Percentiles rank a stretch among this genome's conserved stretches.
Conservation (phyloP, 352 stramenopile genomes). For the Phytophthora quininea region DNA sequence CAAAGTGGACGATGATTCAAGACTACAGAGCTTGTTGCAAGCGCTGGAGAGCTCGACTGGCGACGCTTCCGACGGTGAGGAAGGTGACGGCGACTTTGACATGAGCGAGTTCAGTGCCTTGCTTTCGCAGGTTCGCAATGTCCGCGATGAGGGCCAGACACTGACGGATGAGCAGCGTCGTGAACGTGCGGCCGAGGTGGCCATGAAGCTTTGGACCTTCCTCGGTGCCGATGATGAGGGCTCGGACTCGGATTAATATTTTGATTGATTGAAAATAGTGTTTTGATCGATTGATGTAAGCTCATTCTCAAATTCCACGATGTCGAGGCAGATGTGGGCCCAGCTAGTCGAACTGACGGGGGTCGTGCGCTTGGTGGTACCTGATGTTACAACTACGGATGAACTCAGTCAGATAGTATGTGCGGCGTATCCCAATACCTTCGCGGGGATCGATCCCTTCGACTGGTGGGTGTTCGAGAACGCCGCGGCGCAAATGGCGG, state of each 20-base stretch:
- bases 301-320: not conserved
- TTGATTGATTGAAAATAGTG: constrained; percentile 40
- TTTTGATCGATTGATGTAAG: constrained; percentile 32
- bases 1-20: constrained; percentile 34
- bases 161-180: constrained; percentile 70
- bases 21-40: constrained; percentile 52
- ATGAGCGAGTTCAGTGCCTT: constrained; percentile 68
- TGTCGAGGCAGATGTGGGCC: no score
- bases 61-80: constrained; percentile 1
- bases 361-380: no score
- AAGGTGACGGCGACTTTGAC: constrained; percentile 53
- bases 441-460: not conserved
- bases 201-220: constrained; percentile 79
- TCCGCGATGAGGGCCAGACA: constrained; percentile 57
- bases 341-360: no score
- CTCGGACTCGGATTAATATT: constrained; percentile 24
- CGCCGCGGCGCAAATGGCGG: not conserved
- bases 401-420: no score
- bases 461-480: not conserved
- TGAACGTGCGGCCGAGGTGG: constrained; percentile 71
- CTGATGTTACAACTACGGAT: no score
- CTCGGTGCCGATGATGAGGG: constrained; percentile 49
- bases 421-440: no score
- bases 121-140: constrained; percentile 66
- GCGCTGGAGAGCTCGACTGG: constrained; percentile 43